Base-by-base conservation (phyloP, 257 asterid species). In the Przewalskia tangutica region DNA sequence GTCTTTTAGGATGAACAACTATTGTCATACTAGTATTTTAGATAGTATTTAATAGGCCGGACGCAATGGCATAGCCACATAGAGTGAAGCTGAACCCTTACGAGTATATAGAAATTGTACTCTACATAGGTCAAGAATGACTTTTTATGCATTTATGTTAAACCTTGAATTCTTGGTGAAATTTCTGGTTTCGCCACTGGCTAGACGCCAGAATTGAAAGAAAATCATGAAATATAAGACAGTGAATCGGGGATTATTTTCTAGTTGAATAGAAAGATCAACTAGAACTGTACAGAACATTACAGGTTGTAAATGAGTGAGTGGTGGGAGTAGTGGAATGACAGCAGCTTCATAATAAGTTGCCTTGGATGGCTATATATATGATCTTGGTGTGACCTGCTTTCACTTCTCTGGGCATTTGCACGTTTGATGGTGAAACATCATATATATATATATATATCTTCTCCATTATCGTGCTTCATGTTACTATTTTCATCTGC, bases 371-470 rank as follows among this genome's bases (percentile, higher is more conserved):
- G 83, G 60, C 62, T 3, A 73, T 48, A 36, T 70, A 42, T 48
- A 38, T 44, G 17, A 7, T 62, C 8, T 64, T 63, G 78, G 9
- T 66, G 36, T 53, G 78, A 34, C 54, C 32, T 50, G 79, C 83
- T 34, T 51, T 67, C 79, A 53, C 84, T 66, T 67, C 48, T 53
- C 20, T 18, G 12, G n/a, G 79, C 83, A 79, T 58, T 79, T n/a
- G 73, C 70, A 32, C 50, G 73, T 62, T 46, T 54, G 62, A 50
- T 63, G 60, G 34, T 18, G 77, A 80, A 54, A 63, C 51, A 63
- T 27, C 32, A 27, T 27, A 27, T 27, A 7, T 17, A 20, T 50
- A 10, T n/a, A 54, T 27, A 27, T 44, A 7, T 46, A 48, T 66
- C 48, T 23, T 51, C 58, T 34, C 20, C 59, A 16, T 53, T 11